Evolutionary conservation across 208 protist species (phyloP).

Genomic region (Crithidia sp.): DNA sequence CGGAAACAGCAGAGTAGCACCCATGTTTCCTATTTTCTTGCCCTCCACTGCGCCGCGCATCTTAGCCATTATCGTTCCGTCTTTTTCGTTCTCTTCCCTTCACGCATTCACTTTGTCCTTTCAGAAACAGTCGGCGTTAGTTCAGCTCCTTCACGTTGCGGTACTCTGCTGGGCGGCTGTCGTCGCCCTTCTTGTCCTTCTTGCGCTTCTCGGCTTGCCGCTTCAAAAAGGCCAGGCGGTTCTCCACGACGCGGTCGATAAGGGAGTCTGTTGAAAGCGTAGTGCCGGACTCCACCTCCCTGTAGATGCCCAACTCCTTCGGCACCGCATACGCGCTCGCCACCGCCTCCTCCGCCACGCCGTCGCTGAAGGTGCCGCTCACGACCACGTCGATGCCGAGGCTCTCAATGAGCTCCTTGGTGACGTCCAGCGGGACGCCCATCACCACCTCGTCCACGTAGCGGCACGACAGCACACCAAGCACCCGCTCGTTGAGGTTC

Average conservation of each 20-base stretch:
- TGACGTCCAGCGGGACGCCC: conserved; percentile 95
- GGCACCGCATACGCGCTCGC: conserved; percentile 63
- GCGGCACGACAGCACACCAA: conserved; percentile 96
- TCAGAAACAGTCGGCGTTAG: conserved; percentile 14
- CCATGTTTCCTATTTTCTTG: no score
- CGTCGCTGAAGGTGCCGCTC: conserved; percentile 69
- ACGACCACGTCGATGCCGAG: conserved; percentile 90
- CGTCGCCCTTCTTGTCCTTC: conserved; percentile 65
- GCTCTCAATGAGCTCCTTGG: conserved; percentile 92
- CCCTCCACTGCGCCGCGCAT: no score
- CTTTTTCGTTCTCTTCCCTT: not conserved
- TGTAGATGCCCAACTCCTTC: conserved; percentile 83
- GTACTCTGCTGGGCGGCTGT: conserved; percentile 71
- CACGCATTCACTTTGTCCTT: not conserved
- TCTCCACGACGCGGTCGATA: conserved; percentile 85
- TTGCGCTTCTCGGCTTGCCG: conserved; percentile 70
- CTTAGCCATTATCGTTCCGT: not conserved
- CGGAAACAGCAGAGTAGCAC: no score
- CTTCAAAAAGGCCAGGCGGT: conserved; percentile 72
- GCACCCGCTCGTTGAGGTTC: conserved; percentile 97
- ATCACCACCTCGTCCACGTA: conserved; percentile 99
- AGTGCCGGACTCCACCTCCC: conserved; percentile 73
- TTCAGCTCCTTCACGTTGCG: conserved; percentile 70
- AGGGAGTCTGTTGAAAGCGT: conserved; percentile 62
- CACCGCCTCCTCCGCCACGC: not conserved